Percentiles rank a stretch among this genome's conserved stretches.
phyloP scores from a whole-genome alignment of 345 rosid species.

The Ailanthus altissimus region DNA sequence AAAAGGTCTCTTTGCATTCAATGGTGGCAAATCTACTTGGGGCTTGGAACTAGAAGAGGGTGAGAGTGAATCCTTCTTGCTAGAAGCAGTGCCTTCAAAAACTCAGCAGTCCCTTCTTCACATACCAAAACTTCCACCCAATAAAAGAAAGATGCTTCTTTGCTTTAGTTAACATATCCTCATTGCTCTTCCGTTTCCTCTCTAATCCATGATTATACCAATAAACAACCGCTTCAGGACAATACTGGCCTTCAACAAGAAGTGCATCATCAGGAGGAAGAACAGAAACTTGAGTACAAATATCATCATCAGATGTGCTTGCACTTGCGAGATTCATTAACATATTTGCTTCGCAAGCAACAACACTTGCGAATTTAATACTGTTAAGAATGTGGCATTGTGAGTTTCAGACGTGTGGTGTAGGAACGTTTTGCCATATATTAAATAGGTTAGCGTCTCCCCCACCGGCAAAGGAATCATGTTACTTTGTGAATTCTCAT shows the following conservation, averaged over 20 bases:
- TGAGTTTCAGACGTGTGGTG: no score
- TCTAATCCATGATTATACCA: conserved; percentile 16
- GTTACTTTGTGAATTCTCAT: no score
- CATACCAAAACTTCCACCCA: conserved; percentile 21
- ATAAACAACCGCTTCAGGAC: conserved; percentile 16
- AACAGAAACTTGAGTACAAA: background rate
- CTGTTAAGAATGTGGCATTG: no score
- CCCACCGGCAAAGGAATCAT: no score
- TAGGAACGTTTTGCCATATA: no score
- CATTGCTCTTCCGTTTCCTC: background rate
- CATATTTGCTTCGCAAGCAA: no score
- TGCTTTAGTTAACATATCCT: conserved; percentile 10
- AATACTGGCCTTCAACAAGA: background rate
- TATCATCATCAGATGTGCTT: background rate
- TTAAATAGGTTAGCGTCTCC: no score
- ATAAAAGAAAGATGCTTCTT: conserved; percentile 15
- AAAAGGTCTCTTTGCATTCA: background rate
- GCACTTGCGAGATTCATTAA: no score
- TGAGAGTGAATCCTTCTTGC: background rate
- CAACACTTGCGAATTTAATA: no score
- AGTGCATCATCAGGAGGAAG: background rate
- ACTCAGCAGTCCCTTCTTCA: background rate
- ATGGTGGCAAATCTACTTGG: background rate
- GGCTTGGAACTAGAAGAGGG: background rate
- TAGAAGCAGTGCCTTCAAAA: background rate